phyloP scores from a whole-genome alignment of 1,284 basidiomycete genomes.

The Meripilus lineatus region DNA sequence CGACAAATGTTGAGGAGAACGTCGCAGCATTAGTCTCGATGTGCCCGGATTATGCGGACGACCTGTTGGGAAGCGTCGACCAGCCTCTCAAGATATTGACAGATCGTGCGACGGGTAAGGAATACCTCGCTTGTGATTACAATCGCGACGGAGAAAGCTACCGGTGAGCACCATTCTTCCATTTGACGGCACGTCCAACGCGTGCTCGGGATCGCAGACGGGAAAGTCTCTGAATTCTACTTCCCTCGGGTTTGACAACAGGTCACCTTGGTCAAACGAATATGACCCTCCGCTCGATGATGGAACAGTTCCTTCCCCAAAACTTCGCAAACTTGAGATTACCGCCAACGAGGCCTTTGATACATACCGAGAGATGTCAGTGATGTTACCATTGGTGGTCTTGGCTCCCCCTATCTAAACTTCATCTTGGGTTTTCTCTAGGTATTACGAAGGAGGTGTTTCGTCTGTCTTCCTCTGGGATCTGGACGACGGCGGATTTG shows the following conservation, averaged over 20 bases:
- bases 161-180: conserved; percentile 47
- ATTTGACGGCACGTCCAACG: background rate
- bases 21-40: conserved; percentile 78
- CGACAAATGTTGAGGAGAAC: conserved; percentile 87
- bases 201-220: no score
- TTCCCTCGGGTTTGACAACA: conserved; percentile 26
- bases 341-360: conserved; percentile 96
- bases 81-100: conserved; percentile 84
- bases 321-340: conserved; percentile 89
- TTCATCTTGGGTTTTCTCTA: conserved; percentile 22
- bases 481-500: conserved; percentile 92
- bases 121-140: conserved; percentile 96
- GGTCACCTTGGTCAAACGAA: conserved; percentile 96
- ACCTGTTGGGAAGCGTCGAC: conserved; percentile 93
- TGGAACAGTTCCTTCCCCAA: conserved; percentile 80
- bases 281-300: conserved; percentile 88
- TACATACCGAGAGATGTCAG: conserved; percentile 92
- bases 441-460: conserved; percentile 95
- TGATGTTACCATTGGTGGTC: no score
- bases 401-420: background rate
- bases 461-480: conserved; percentile 99
- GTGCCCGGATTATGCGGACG: conserved; percentile 94
- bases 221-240: no score
- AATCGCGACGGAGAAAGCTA: conserved; percentile 96
- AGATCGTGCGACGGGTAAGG: conserved; percentile 77